Evolutionary conservation across 2,329 filamentous ascomycete species (phyloP).

Genomic region (Sporothrix inflata): DNA sequence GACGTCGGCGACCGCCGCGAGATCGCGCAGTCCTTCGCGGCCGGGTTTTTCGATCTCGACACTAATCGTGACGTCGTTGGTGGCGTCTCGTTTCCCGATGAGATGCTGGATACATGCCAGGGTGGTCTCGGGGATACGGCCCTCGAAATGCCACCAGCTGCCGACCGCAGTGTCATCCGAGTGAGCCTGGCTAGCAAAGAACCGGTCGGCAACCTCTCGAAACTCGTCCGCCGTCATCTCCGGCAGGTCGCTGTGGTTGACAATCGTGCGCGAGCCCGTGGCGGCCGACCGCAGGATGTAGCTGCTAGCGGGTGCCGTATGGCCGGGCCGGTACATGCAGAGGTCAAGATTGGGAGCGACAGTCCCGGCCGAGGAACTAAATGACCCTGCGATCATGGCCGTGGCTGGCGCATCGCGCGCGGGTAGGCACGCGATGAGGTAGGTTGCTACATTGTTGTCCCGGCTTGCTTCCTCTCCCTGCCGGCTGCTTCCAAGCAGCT

Average conservation of each 20-base stretch:
- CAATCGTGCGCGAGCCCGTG: constrained; percentile 67
- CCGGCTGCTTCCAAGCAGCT: constrained; percentile 52
- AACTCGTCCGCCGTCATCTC: constrained; percentile 72
- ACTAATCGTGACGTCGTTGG: constrained; percentile 51
- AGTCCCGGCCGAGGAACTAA: background rate
- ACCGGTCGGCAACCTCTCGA: constrained; percentile 43
- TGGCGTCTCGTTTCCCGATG: constrained; percentile 34
- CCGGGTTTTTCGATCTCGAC: constrained; percentile 74
- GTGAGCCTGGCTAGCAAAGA: constrained; percentile 39
- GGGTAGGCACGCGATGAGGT: constrained; percentile 60
- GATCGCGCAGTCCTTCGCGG: constrained; percentile 59
- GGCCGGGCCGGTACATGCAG: constrained; percentile 62
- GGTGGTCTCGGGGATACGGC: constrained; percentile 65
- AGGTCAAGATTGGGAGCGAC: constrained; percentile 51
- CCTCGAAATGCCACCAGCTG: constrained; percentile 76
- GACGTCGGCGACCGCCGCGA: constrained; percentile 66
- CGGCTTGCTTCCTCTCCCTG: no score
- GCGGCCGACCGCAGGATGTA: constrained; percentile 67
- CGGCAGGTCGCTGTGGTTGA: constrained; percentile 68
- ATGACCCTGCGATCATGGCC: constrained; percentile 24
- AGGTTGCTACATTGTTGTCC: constrained; percentile 38
- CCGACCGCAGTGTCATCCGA: constrained; percentile 37
- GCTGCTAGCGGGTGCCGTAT: constrained; percentile 64
- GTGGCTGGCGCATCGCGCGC: constrained; percentile 45
- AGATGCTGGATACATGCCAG: constrained; percentile 62